Evolutionary conservation across 2,329 filamentous ascomycete species (phyloP), one percentile per base, ranked within the genome.

Genomic region (Aureobasidium musti): DNA sequence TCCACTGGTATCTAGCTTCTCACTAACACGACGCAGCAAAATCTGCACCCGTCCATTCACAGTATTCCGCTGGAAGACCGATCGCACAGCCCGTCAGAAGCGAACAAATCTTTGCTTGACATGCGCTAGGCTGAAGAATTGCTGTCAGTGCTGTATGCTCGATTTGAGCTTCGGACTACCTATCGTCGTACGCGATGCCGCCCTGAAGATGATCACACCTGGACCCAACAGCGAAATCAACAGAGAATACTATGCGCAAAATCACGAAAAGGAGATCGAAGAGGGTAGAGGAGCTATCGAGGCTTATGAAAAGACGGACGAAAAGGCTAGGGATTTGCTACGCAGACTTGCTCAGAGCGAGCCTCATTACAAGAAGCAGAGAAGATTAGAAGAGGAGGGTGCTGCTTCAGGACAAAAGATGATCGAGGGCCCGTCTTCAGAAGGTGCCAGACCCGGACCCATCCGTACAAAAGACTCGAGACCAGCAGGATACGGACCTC

Each of bases 111-210:
- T 98, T 74, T 99, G 95, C 78, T 84, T 99, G 28, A 99, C 95
- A 47, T 99, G 95, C 82, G 94, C 95, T 26, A 90, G 95, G 52
- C 84, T 98, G 71, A 99, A 99, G 81, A 99, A 99, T 82, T 98
- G 95, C 82, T 99, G 95, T 76, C 95, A 99, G 82, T 94, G 90
- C 80, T 99, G 95, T 82, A 98, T 98, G 92, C 89, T 99, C 63
- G 95, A 99, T 83, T 82, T 99, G 68, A 94, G 91, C 14, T 99
- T 98, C 75, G 96, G 95, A 28, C 83, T 99, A 33, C 95, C 95
- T 13, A 96, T 99, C 74, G 91, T 93, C 17, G 91, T 99, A 67
- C 88, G 95, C 75, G 95, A 99, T 82, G 95, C 95, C 3, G 95
- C 96, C 5, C 83, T 99, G 70, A 98, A 98, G 82, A 97, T 99